Evolutionary conservation across 148 eudicot species (phyloP), one percentile per base, ranked within the genome.

Genomic region (Camellia sinensis): DNA sequence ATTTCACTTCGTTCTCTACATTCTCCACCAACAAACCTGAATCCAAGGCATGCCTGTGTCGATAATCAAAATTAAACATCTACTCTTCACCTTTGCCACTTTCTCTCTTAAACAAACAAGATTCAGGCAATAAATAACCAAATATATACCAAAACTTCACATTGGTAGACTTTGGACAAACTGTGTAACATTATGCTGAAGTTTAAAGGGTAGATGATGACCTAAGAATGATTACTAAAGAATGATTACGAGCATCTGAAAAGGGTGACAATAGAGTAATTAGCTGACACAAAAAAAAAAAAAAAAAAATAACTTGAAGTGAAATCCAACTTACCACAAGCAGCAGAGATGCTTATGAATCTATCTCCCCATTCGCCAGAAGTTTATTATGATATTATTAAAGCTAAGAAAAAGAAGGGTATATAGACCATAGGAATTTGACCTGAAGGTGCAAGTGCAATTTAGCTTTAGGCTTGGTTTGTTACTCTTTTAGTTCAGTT

Each of bases 41-140:
- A 60, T 53, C 18, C 68, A 70, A 21, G 8, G 67, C 76, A 70
- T n/a, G 60, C 67, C 61, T 48, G 29, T 57, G 75, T 67, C 41
- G 56, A 54, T 1, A 59, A 57, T 68, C 60, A 78, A 68, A 78
- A 68, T 46, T 67, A 18, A 2, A 13, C 44, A 67, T 41, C 69
- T 56, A 17, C 18, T 18, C 75, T 77, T 90, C 87, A 92, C 86
- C 97, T 88, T 84, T 85, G 91, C 94, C 97, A 92, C 81, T 86
- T 89, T 78, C 89, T 89, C 82, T 91, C 95, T 91, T 89, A 75
- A 85, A 82, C 54, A 82, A 78, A 68, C 48, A 77, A 44, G 46
- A 80, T 29, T 15, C 40, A 73, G 57, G 21, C 52, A 53, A 43
- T 21, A 61, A 53, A 44, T 62, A 17, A 65, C 12, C 19, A 65